These are phyloP conservation scores for Manihot esculenta DNA, from an alignment of 441 rosid species.

Conservation along the genomic window DNA sequence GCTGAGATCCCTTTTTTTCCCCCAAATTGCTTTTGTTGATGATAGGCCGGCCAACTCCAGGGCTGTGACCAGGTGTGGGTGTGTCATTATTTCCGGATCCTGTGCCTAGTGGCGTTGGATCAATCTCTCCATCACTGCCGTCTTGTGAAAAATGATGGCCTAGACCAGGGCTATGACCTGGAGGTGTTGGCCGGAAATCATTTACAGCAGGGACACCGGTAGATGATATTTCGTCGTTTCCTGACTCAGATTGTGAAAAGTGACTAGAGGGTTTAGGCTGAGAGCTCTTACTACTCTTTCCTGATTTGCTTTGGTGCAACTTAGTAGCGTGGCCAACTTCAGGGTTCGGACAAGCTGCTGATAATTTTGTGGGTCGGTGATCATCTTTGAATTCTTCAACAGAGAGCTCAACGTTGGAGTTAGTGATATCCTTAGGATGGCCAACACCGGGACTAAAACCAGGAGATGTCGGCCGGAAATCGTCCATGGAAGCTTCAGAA, in stretches of 20 bases:
- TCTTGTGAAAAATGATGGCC: constrained; percentile 8
- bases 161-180: constrained; percentile 43
- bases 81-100: no score
- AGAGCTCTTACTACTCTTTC: no score
- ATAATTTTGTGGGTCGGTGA: no score
- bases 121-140: no score
- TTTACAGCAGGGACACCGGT: not conserved
- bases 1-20: no score
- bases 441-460: constrained; percentile 45
- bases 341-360: no score
- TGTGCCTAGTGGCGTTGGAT: no score
- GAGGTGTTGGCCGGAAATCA: constrained; percentile 28
- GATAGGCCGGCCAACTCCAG: not conserved
- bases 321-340: no score
- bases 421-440: constrained; percentile 9
- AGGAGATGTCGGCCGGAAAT: constrained; percentile 30
- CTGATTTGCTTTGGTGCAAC: no score
- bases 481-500: constrained; percentile 3
- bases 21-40: no score
- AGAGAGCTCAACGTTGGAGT: not conserved
- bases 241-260: not conserved
- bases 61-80: not conserved
- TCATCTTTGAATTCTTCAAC: not conserved
- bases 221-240: not conserved
- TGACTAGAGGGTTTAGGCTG: no score